Base-by-base conservation (phyloP, 768 basidiomycete species). In the Boletellus ananiceps region DNA sequence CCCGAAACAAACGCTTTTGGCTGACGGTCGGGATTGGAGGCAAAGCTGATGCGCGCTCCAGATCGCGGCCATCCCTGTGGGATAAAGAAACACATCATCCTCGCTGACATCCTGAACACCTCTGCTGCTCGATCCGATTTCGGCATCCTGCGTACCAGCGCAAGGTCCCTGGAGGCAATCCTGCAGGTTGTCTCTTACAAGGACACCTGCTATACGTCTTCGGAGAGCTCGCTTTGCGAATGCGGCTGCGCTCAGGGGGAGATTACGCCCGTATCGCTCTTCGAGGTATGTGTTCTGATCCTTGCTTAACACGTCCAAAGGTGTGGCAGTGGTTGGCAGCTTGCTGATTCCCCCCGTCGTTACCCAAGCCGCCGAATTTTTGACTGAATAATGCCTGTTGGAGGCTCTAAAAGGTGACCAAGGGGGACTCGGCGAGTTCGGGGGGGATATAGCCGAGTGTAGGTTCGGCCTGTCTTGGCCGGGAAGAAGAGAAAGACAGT, bases 1-100 rank as follows among this genome's bases (percentile, higher is more conserved):
- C 94, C 95, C 95, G 58, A 95, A 97, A 62, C 92, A 95, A 27
- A 94, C 80, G 58, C 90, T 94, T 72, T 94, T 96, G 9, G 82
- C 84, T 9, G 65, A 57, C 35, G 81, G 77, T 27, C 74, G 71
- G 21, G 71, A 65, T 21, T 50, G 69, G 49, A 83, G 70, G 6
- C 79, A 78, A 8, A 93, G 71, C 55, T 87, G 79, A 62, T 96
- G 93, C 0, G 93, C 84, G 61, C 77, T 86, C 88, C 90, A 99
- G 44, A 99, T 95, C 2, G 95, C 93, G 31, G 84, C 71, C 95
- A 99, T 98, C 1, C 95, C 95, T 0, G 83, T 80, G 0, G 91
- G 79, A 59, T 78, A 93, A 21, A 99, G 73, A 65, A 80, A 97
- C 0, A 98, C 95, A 54, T 97, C 95, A 34, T 86, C 77, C 63